Base-by-base conservation (phyloP, 2,329 filamentous ascomycete genomes). In the Fusarium proliferatum region DNA sequence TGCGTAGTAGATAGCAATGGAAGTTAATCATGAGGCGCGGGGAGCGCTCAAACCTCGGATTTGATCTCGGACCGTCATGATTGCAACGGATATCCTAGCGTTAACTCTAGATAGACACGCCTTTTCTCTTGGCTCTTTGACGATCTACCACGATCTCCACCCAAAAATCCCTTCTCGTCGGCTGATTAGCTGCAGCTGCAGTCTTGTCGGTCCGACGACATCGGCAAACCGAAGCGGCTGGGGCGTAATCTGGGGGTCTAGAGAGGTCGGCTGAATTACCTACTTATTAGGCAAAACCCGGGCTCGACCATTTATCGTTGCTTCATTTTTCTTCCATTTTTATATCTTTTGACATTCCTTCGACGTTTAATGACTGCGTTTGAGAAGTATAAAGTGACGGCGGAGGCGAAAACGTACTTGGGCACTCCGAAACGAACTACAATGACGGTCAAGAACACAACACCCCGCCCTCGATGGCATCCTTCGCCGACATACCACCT, bases 231-330 rank as follows among this genome's bases (percentile, higher is more conserved):
- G n/a, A 58, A 19, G 39, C 67, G 51, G 46, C 30, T 45, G 49
- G 61, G 63, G 57, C 42, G 42, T 43, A 71, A 61, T 55, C 56
- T 62, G 69, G 57, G n/a, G 63, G 61, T 61, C 46, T 43, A 56
- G 46, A 61, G 38, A 56, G 36, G 26, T 56, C 69, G 69, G 70
- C 61, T 73, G 66, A 74, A 72, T 64, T 39, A n/a, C 15, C 39
- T 70, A 73, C 69, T 73, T 72, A 74, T 70, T 68, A 68, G 71
- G 71, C 71, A 74, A 57, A 72, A 72, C 57, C 46, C 53, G 26
- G 36, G 38, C 43, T 51, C 21, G 48, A n/a, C n/a, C 30, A 10
- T 43, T 53, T n/a, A n/a, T n/a, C 36, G 21, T 21, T n/a, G 30
- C 36, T 33, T 21, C 28, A 23, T 38, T 49, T 38, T 49, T 34